phyloP scores from a whole-genome alignment of 116 monocot species.

The Dioscorea cayenensis region DNA sequence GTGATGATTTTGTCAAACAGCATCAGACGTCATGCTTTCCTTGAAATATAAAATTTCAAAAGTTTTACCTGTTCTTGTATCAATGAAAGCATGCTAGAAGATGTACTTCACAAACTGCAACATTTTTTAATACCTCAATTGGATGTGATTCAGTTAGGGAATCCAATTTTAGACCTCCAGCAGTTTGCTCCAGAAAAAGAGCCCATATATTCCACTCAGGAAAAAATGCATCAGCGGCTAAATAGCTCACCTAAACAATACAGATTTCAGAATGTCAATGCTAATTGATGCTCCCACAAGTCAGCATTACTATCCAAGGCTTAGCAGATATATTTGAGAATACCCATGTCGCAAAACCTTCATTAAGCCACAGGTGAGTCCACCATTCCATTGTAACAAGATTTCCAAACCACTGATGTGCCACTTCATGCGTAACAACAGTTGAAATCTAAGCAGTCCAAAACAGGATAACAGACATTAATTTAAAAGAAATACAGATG shows the following conservation, averaged over 20 bases:
- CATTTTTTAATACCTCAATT: constrained; percentile 68
- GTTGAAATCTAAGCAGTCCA: constrained; percentile 48
- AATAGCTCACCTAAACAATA: constrained; percentile 72
- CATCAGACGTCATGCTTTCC: too few relatives aligned
- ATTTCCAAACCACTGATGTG: constrained; percentile 99
- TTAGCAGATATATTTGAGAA: background rate
- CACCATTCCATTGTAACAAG: constrained; percentile 99
- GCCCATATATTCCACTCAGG: constrained; percentile 96
- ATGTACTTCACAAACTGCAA: background rate
- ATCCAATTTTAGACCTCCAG: constrained; percentile 76
- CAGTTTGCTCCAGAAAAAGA: constrained; percentile 74
- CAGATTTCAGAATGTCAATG: background rate
- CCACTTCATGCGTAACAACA: constrained; percentile 94
- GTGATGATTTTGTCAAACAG: too few relatives aligned
- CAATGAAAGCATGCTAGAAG: background rate
- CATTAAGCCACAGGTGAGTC: constrained; percentile 98
- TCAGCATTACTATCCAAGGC: background rate
- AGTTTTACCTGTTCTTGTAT: background rate
- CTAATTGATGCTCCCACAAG: background rate
- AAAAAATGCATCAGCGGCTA: constrained; percentile 79
- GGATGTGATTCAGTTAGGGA: constrained; percentile 92
- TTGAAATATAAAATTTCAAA: background rate
- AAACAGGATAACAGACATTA: constrained; percentile 5
- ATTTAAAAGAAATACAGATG: background rate
- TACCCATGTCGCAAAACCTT: constrained; percentile 98